Conservation (phyloP, 306 rosid species). For the Quercus berberidifolia region DNA sequence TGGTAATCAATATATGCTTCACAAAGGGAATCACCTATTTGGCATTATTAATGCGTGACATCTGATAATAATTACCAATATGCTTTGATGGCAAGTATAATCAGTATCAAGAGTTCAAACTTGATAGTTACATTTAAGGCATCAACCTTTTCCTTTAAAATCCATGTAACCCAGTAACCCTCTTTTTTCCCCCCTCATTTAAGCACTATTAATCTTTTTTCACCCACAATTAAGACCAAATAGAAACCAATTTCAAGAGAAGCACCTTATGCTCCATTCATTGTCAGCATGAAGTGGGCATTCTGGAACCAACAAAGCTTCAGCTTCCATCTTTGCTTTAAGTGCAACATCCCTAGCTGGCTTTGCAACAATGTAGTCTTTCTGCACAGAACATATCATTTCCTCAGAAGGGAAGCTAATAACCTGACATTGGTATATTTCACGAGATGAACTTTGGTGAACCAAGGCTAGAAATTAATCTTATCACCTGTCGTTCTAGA, state of each 20-base stretch:
- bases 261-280: slow-evolving; percentile 97
- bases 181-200: neutral
- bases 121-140: neutral
- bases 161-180: neutral
- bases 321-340: slow-evolving; percentile 77
- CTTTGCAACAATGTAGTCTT: slow-evolving; percentile 60
- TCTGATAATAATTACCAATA: neutral
- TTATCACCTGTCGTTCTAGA: slow-evolving; percentile 71
- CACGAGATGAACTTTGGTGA: slow-evolving; percentile 6
- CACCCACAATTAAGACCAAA: neutral
- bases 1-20: neutral
- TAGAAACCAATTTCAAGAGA: neutral
- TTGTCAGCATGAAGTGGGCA: slow-evolving; percentile 76
- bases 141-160: neutral
- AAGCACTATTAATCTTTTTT: neutral
- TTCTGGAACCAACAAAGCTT: slow-evolving; percentile 47
- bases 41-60: neutral
- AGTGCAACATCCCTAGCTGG: slow-evolving; percentile 93
- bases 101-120: neutral
- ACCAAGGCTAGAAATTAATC: slow-evolving; percentile 14
- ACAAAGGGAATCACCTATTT: neutral
- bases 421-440: neutral
- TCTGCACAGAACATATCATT: slow-evolving; percentile 42
- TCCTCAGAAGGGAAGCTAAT: neutral
- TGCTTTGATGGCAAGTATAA: neutral